phyloP scores from a whole-genome alignment of 805 yeast genomes.

The Candida pseudoglaebosa region DNA sequence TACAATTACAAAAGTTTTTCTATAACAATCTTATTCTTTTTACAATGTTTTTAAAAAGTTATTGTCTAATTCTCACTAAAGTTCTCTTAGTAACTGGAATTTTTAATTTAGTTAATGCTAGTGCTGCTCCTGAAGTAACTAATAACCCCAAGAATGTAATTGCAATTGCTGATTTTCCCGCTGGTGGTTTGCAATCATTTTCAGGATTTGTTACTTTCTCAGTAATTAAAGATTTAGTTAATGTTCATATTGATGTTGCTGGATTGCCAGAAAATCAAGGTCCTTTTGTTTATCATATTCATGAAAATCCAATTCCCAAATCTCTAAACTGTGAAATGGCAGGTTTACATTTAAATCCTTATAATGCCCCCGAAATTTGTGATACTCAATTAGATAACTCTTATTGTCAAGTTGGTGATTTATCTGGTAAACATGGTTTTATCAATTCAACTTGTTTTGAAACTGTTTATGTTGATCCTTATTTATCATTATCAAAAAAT shows the following conservation, averaged over 20 bases:
- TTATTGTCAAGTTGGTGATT: conserved; percentile 67
- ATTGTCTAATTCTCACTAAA: neutral
- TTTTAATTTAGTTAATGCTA: conserved; percentile 20
- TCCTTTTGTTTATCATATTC: conserved; percentile 67
- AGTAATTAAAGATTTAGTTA: conserved; percentile 53
- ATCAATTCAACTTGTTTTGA: conserved; percentile 69
- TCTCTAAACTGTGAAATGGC: conserved; percentile 50
- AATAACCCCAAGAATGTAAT: conserved; percentile 48
- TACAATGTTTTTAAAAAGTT: neutral
- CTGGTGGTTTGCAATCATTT: conserved; percentile 36
- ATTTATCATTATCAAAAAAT: conserved; percentile 54
- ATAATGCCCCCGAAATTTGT: conserved; percentile 50
- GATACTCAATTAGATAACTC: conserved; percentile 48
- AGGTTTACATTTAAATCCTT: conserved; percentile 64
- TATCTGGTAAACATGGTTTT: conserved; percentile 74
- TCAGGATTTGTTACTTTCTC: conserved; percentile 55
- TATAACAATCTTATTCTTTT: too few species aligned
- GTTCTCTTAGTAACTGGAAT: neutral
- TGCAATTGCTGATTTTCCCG: conserved; percentile 56
- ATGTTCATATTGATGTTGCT: conserved; percentile 66
- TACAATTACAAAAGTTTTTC: too few species aligned
- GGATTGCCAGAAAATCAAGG: conserved; percentile 67
- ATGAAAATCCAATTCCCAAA: conserved; percentile 49
- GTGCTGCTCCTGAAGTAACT: conserved; percentile 47
- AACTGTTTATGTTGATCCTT: conserved; percentile 59